Conservation (phyloP, 1,284 basidiomycete species). For the Papiliotrema flavescens region DNA sequence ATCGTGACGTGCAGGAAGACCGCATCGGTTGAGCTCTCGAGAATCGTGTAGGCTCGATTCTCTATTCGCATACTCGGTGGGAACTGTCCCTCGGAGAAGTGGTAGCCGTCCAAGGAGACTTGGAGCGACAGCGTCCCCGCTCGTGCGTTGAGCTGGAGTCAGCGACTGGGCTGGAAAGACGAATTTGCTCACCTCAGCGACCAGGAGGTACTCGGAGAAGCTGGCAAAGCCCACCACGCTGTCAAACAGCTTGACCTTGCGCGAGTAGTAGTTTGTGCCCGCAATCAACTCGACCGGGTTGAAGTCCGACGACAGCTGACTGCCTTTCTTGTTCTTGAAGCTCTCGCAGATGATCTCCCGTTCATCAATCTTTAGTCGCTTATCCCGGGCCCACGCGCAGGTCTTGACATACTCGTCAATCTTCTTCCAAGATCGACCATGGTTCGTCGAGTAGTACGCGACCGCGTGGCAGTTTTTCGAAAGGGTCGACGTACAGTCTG, state of each 20-base stretch:
- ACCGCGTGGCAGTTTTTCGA: conserved; percentile 61
- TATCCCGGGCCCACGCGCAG: conserved; percentile 87
- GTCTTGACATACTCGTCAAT: conserved; percentile 84
- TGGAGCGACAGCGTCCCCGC: conserved; percentile 70
- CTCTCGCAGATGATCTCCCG: conserved; percentile 90
- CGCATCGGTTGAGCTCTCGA: conserved; percentile 88
- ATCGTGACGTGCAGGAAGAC: conserved; percentile 96
- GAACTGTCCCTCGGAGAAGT: conserved; percentile 82
- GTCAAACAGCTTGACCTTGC: conserved; percentile 74
- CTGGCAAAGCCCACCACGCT: conserved; percentile 91
- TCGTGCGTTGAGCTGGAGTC: conserved; percentile 58
- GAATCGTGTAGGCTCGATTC: conserved; percentile 75
- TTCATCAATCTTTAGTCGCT: conserved; percentile 71
- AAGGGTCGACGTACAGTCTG: conserved; percentile 57
- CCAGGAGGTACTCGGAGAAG: conserved; percentile 92
- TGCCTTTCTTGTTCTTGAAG: conserved; percentile 75
- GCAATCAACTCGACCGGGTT: conserved; percentile 77
- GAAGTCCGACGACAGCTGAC: conserved; percentile 58
- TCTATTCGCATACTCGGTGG: conserved; percentile 84
- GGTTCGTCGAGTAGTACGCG: conserved; percentile 68
- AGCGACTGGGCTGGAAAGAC: conserved; percentile 3
- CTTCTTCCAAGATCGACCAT: conserved; percentile 72
- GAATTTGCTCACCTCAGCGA: conserved; percentile 67
- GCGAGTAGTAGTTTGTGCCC: conserved; percentile 70
- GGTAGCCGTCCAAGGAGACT: conserved; percentile 84